Base-by-base conservation (phyloP, 768 basidiomycete species). In the Agrocybe chaxingu region DNA sequence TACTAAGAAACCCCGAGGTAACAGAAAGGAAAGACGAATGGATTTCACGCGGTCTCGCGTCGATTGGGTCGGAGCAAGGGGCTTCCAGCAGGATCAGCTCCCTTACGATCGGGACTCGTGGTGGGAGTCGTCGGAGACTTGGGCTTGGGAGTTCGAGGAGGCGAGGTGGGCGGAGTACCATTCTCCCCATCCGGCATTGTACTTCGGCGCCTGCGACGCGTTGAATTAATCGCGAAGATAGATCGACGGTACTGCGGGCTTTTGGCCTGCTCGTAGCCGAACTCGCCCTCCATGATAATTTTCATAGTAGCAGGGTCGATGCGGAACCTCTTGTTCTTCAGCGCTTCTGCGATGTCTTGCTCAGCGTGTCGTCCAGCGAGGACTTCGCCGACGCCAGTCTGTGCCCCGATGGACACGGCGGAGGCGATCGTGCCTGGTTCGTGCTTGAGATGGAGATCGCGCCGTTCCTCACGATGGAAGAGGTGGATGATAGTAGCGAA, bases 341-440 rank as follows among this genome's bases (percentile, higher is more conserved):
- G 63, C 8, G 68, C 74, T 32, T 71, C 58, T 6, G 60, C 59
- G 37, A 81, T 72, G 5, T 76, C 76, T 42, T 67, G 64, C 37
- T 62, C 57, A 29, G 65, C 62, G 42, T 76, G 74, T 40, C 68
- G 67, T 12, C 70, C 70, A 5, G 71, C 70, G 3, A 79, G 67
- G 42, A 79, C 66, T 7, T 72, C 63, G 8, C 72, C 77, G 55
- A 81, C 69, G 29, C 70, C 72, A 3, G 78, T 79, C 54, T 75
- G 73, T 6, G 73, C 80, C 8, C 78, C 77, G 53, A 82, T 74
- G 35, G 77, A 73, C 9, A 80, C 74, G 9, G 81, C 81, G 8
- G 78, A 77, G 16, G 78, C 80, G 45, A 82, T 77, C 4, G 81
- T 81, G 12, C 80, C 78, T 0, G 78, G 78, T 42, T 71, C 66